phyloP scores from a whole-genome alignment of 768 basidiomycete genomes.

The Trametes maxima region DNA sequence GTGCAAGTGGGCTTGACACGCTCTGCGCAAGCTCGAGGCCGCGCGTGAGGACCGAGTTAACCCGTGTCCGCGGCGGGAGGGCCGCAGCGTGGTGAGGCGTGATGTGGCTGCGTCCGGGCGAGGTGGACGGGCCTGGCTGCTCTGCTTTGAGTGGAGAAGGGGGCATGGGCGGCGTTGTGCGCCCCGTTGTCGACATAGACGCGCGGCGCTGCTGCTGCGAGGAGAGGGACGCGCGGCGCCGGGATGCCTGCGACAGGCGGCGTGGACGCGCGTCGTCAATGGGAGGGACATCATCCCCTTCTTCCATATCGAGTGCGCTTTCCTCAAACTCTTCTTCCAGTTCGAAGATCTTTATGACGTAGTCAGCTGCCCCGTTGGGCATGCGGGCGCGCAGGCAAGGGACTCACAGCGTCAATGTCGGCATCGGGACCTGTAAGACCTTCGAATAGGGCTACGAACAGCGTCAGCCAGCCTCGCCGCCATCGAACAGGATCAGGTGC shows the following conservation, averaged over 20 bases:
- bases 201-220: slow-evolving; percentile 9
- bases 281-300: slow-evolving; percentile 34
- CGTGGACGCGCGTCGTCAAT: slow-evolving; percentile 32
- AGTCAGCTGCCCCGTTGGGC: background rate
- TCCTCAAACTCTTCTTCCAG: slow-evolving; percentile 67
- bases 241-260: slow-evolving; percentile 34
- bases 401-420: slow-evolving; percentile 73
- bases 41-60: slow-evolving; percentile 47
- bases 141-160: slow-evolving; percentile 9
- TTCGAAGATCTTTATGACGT: slow-evolving; percentile 65
- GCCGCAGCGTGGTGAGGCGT: slow-evolving; percentile 20
- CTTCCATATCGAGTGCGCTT: slow-evolving; percentile 57
- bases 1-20: slow-evolving; percentile 67
- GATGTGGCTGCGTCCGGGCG: background rate
- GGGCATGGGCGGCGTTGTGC: slow-evolving; percentile 6
- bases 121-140: background rate
- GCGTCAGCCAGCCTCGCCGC: background rate
- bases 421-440: slow-evolving; percentile 70
- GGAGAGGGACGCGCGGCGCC: slow-evolving; percentile 15
- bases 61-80: slow-evolving; percentile 40
- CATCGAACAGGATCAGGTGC: background rate
- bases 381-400: background rate
- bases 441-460: slow-evolving; percentile 71
- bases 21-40: slow-evolving; percentile 41
- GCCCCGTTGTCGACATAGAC: background rate